These are phyloP conservation scores for Melocanna baccifera DNA, from an alignment of 176 grass and related monocot species.

Conservation along the genomic window DNA sequence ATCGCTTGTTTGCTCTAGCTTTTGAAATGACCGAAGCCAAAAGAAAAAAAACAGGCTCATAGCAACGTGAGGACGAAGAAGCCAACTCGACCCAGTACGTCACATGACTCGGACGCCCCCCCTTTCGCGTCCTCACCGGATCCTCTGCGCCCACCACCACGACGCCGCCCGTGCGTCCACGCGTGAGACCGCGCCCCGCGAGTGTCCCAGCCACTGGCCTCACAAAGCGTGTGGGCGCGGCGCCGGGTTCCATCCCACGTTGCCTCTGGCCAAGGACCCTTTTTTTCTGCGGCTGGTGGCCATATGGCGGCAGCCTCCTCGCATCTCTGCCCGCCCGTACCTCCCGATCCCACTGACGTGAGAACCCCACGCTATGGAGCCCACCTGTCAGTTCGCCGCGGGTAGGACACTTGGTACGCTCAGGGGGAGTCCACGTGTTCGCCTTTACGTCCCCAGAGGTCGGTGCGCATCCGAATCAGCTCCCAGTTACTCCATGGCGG, in stretches of 20 bases:
- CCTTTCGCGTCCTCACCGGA: neutral
- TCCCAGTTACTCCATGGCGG: constrained; percentile 19
- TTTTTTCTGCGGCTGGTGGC: constrained; percentile 21
- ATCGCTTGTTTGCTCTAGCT: too few relatives aligned
- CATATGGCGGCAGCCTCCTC: neutral
- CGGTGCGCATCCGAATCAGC: constrained; percentile 69
- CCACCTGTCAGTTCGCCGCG: accelerated
- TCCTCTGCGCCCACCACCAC: neutral
- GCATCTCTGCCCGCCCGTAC: accelerated
- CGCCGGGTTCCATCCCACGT: neutral
- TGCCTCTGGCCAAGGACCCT: constrained; percentile 10
- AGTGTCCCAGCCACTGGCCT: neutral
- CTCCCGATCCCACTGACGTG: neutral
- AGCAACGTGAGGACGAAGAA: neutral
- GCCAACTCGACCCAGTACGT: constrained; percentile 41
- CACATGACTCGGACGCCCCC: constrained; percentile 23
- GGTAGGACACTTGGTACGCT: neutral
- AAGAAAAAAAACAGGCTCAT: too few relatives aligned
- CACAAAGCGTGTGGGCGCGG: neutral
- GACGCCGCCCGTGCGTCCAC: too few relatives aligned
- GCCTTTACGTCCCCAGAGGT: constrained; percentile 7
- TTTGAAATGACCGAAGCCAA: too few relatives aligned
- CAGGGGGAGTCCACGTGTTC: neutral
- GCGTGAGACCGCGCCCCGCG: too few relatives aligned
- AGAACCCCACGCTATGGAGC: accelerated